Percentiles rank a stretch among this genome's conserved stretches.
phyloP scores from a whole-genome alignment of 176 grass and related monocot genomes.

The maize (Zea mays) region DNA sequence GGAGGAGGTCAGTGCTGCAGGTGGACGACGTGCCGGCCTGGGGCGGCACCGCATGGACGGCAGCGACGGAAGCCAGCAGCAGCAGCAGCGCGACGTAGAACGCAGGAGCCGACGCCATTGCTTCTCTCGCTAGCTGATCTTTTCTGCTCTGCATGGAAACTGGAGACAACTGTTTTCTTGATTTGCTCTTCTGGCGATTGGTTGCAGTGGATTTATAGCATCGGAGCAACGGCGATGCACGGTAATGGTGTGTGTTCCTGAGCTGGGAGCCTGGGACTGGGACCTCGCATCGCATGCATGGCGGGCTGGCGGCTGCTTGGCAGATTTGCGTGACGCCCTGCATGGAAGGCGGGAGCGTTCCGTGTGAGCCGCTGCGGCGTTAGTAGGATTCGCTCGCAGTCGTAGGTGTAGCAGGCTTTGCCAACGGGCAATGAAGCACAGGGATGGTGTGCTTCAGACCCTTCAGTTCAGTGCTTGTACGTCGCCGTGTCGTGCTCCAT shows the following conservation, averaged over 20 bases:
- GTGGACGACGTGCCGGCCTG: conserved; percentile 21
- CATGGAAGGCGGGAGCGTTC: conserved; percentile 23
- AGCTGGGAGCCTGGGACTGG: not conserved
- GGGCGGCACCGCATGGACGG: conserved; percentile 21
- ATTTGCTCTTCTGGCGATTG: not conserved
- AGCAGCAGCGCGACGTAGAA: conserved; percentile 31
- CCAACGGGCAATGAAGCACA: conserved; percentile 17
- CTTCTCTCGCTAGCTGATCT: not conserved
- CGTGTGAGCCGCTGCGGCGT: conserved; percentile 17
- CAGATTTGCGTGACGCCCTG: conserved; percentile 31
- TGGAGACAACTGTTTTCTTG: not conserved
- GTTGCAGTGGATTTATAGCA: conserved; percentile 29
- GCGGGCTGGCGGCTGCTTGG: conserved; percentile 10
- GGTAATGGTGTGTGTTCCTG: conserved; percentile 28
- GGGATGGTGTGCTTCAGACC: conserved; percentile 16
- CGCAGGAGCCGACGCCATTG: conserved; percentile 18
- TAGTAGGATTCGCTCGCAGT: conserved; percentile 16
- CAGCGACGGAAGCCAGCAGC: conserved; percentile 9
- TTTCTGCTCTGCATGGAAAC: not conserved
- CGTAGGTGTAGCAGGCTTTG: conserved; percentile 7
- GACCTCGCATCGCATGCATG: not conserved
- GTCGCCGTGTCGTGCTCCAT: conserved; percentile 2
- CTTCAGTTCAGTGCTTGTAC: conserved; percentile 13
- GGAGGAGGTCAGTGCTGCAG: conserved; percentile 50
- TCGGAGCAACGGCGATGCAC: conserved; percentile 22